phyloP scores from a whole-genome alignment of 345 rosid species.

The Barbarea vulgaris region DNA sequence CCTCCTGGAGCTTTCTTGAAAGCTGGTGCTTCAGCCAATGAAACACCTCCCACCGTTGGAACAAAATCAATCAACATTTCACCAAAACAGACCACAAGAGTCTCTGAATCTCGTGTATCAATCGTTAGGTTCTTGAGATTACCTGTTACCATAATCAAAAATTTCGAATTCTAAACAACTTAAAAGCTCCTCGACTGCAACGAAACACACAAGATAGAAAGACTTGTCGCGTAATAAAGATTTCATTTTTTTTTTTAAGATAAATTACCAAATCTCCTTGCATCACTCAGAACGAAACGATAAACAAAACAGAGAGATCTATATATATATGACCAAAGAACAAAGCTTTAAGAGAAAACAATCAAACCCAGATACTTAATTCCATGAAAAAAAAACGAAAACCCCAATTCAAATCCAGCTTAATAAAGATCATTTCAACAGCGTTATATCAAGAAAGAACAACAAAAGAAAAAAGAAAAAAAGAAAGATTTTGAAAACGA shows the following conservation, averaged over 20 bases:
- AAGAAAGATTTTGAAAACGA: constrained; percentile 23
- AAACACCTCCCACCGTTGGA: constrained; percentile 82
- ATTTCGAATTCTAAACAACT: constrained; percentile 5
- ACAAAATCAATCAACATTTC: constrained; percentile 98
- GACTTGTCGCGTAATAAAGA: background rate
- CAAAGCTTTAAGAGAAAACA: constrained; percentile 29
- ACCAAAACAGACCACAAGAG: constrained; percentile 83
- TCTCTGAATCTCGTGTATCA: constrained; percentile 28
- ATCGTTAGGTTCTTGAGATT: constrained; percentile 41
- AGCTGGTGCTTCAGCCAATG: constrained; percentile 94
- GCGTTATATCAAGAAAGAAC: constrained; percentile 36
- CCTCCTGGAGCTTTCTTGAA: constrained; percentile 98
- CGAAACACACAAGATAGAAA: constrained; percentile 14
- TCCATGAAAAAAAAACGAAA: background rate
- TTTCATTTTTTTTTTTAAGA: background rate
- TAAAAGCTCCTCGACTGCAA: background rate
- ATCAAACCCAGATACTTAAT: constrained; percentile 29
- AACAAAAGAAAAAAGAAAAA: background rate
- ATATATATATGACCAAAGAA: constrained; percentile 15
- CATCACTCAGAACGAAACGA: background rate
- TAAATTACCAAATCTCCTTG: background rate
- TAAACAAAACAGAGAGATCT: constrained; percentile 3
- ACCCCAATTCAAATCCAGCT: constrained; percentile 30
- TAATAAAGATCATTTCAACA: background rate
- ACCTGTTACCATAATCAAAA: constrained; percentile 33